Evolutionary conservation across 2,329 filamentous ascomycete genomes (phyloP).

Genomic region (Capronia americana): DNA sequence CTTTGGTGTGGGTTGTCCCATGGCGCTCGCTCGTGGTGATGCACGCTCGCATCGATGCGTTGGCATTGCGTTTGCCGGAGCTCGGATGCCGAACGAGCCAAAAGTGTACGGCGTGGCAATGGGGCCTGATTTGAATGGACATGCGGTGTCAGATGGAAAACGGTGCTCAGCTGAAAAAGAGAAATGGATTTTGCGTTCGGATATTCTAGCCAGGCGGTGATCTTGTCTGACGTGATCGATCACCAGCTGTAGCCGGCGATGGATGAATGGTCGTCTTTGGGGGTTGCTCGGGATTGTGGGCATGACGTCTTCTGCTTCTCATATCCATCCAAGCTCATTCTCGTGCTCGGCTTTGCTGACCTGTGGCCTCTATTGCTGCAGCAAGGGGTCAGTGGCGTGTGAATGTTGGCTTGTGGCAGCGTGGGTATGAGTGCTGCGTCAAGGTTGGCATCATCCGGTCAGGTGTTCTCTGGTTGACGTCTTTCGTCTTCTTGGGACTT

Average conservation of each 20-base stretch:
- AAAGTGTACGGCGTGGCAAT: not conserved
- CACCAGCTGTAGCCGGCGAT: not conserved
- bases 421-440: not conserved
- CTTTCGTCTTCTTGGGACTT: slow-evolving; percentile 23
- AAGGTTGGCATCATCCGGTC: slow-evolving; percentile 1
- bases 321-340: not conserved
- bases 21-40: not conserved
- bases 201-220: slow-evolving; percentile 1
- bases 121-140: not conserved
- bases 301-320: not conserved
- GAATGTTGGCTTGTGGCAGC: slow-evolving; percentile 4
- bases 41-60: slow-evolving; percentile 1
- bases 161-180: not conserved
- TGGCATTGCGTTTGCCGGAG: not conserved
- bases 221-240: slow-evolving; percentile 6
- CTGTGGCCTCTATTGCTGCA: not conserved
- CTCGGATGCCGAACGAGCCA: not conserved
- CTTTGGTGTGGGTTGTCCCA: not conserved
- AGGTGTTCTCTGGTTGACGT: slow-evolving; percentile 1
- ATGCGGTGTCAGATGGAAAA: not conserved
- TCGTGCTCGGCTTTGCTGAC: not conserved
- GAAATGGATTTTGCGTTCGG: not conserved
- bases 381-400: slow-evolving; percentile 7
- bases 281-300: not conserved
- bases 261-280: not conserved